Evolutionary conservation across 306 rosid genomes (phyloP).

Genomic region (Casuarina cunninghamiana): DNA sequence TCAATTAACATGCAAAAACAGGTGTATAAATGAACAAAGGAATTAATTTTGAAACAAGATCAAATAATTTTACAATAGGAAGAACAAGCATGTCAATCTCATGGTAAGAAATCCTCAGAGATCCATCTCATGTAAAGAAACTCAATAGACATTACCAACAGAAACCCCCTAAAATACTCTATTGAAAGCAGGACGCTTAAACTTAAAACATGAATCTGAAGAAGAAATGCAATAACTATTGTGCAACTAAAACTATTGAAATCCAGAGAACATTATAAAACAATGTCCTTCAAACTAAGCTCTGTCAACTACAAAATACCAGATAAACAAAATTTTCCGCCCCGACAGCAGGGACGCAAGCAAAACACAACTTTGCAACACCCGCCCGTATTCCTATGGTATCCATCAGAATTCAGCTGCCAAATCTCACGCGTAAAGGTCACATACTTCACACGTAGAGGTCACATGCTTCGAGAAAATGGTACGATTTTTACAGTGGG

Average conservation of each 20-base stretch:
- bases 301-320: not conserved
- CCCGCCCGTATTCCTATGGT: no score
- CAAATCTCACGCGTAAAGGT: no score
- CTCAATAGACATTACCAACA: not conserved
- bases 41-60: not conserved
- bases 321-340: not conserved
- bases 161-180: not conserved
- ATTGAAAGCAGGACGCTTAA: not conserved
- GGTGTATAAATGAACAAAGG: not conserved
- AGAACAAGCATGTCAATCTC: not conserved
- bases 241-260: not conserved
- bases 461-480: no score
- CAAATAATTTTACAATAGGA: not conserved
- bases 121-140: not conserved
- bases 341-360: not conserved
- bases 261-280: no score
- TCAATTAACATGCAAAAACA: not conserved
- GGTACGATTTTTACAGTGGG: no score
- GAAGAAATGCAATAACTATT: not conserved
- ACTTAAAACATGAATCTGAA: not conserved
- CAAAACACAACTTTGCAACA: not conserved
- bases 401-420: no score
- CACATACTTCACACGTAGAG: no score
- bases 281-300: not conserved
- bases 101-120: not conserved